These are phyloP conservation scores for Backusella tuberculispora DNA, from an alignment of 192 early-diverging fungal genomes.

Conservation along the genomic window DNA sequence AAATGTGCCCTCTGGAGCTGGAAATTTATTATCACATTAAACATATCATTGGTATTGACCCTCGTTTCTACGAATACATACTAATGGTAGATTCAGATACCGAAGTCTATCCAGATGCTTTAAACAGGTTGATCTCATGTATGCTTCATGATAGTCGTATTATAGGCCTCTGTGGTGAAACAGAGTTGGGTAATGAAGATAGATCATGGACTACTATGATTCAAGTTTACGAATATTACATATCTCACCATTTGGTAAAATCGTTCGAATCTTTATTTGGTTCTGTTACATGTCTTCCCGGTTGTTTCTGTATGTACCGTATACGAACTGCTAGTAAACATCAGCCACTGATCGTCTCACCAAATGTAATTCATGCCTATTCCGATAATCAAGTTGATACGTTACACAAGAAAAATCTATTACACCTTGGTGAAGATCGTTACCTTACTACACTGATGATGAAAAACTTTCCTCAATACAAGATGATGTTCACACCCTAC, in stretches of 20 bases:
- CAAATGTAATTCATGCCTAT: constrained; percentile 91
- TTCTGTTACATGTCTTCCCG: constrained; percentile 95
- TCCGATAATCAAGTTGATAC: constrained; percentile 95
- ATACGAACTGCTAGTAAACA: constrained; percentile 88
- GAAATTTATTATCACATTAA: constrained; percentile 86
- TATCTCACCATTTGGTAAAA: constrained; percentile 95
- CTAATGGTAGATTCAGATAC: constrained; percentile 84
- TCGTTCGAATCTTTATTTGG: constrained; percentile 98
- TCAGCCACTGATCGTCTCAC: constrained; percentile 89
- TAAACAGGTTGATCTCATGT: constrained; percentile 87
- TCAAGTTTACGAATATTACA: constrained; percentile 99
- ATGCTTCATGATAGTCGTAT: constrained; percentile 80
- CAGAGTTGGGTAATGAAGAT: constrained; percentile 91
- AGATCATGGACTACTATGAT: constrained; percentile 97
- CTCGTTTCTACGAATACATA: constrained; percentile 78
- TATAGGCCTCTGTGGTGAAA: constrained; percentile 97
- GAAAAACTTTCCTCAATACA: constrained; percentile 97
- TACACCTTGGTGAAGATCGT: constrained; percentile 98
- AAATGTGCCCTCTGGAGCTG: constrained; percentile 79
- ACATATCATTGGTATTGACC: constrained; percentile 83
- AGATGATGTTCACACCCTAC: constrained; percentile 90
- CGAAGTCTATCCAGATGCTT: constrained; percentile 79
- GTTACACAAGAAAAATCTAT: constrained; percentile 97
- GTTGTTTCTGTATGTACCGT: constrained; percentile 99
- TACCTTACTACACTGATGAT: constrained; percentile 92